phyloP scores from a whole-genome alignment of 2,329 filamentous ascomycete genomes.

The Clarireedia homoeocarpa region DNA sequence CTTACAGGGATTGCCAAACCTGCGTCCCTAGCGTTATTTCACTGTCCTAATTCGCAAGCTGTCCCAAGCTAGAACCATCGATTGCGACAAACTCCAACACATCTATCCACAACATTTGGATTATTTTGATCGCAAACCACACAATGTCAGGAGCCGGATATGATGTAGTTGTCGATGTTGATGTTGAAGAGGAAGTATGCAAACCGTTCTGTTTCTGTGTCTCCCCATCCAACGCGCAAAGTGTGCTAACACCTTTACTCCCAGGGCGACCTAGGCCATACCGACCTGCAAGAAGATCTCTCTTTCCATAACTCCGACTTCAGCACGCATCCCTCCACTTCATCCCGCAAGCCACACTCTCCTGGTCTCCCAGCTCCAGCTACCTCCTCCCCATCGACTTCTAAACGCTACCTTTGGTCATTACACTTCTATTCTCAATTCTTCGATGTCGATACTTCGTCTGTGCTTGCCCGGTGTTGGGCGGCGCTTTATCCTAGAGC shows the following conservation, averaged over 20 bases:
- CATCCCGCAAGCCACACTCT: conserved; percentile 33
- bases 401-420: conserved; percentile 88
- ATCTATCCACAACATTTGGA: background rate
- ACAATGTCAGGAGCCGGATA: conserved; percentile 58
- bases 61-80: conserved; percentile 12
- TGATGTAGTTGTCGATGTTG: conserved; percentile 95
- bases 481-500: conserved; percentile 83
- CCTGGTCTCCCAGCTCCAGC: conserved; percentile 47
- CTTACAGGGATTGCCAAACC: background rate
- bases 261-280: conserved; percentile 94
- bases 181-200: conserved; percentile 87
- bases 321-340: conserved; percentile 45
- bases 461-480: conserved; percentile 79
- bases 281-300: conserved; percentile 95
- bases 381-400: conserved; percentile 40
- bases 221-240: conserved; percentile 3
- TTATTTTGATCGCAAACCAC: background rate
- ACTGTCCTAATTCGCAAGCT: conserved; percentile 18
- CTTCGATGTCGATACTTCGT: conserved; percentile 94
- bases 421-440: conserved; percentile 93
- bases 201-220: background rate
- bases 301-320: conserved; percentile 96
- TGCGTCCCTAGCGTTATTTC: conserved; percentile 6
- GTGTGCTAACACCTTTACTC: conserved; percentile 7
- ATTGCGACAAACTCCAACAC: background rate